Evolutionary conservation across 768 basidiomycete species (phyloP).

Genomic region (Collybiopsis luxurians): DNA sequence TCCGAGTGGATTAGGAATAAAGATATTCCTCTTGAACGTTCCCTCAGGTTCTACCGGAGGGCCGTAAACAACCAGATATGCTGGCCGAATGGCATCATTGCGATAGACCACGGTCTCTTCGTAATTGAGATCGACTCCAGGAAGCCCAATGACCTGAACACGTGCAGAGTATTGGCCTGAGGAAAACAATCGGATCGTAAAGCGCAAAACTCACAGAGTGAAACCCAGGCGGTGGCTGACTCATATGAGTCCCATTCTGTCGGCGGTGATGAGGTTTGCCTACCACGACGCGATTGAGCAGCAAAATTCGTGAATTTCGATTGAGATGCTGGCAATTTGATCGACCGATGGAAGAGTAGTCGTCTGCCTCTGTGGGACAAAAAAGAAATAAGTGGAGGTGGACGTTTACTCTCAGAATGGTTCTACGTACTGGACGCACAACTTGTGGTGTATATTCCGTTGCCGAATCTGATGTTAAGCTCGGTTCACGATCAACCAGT

Average conservation of each 20-base stretch:
- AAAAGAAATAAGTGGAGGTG: background rate
- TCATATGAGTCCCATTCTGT: conserved; percentile 45
- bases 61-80: conserved; percentile 62
- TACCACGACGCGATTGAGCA: conserved; percentile 63
- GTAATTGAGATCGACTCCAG: conserved; percentile 65
- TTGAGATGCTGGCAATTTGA: conserved; percentile 33
- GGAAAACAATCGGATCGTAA: background rate
- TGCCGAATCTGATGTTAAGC: too few relatives aligned
- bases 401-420: background rate
- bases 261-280: conserved; percentile 53
- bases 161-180: background rate
- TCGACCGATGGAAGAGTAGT: conserved; percentile 37
- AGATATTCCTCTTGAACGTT: background rate
- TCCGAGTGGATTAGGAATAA: background rate
- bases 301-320: conserved; percentile 44
- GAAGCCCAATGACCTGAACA: conserved; percentile 54
- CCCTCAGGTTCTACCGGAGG: background rate
- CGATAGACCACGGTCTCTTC: conserved; percentile 67
- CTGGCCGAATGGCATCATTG: conserved; percentile 66
- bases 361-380: conserved; percentile 54
- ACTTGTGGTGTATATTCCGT: conserved; percentile 63
- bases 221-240: conserved; percentile 52
- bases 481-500: too few relatives aligned
- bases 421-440: conserved; percentile 58
- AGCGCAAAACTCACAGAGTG: conserved; percentile 45